Evolutionary conservation across 2,329 filamentous ascomycete species (phyloP), one percentile per base, ranked within the genome.

Genomic region (Shiraia bambusicola): DNA sequence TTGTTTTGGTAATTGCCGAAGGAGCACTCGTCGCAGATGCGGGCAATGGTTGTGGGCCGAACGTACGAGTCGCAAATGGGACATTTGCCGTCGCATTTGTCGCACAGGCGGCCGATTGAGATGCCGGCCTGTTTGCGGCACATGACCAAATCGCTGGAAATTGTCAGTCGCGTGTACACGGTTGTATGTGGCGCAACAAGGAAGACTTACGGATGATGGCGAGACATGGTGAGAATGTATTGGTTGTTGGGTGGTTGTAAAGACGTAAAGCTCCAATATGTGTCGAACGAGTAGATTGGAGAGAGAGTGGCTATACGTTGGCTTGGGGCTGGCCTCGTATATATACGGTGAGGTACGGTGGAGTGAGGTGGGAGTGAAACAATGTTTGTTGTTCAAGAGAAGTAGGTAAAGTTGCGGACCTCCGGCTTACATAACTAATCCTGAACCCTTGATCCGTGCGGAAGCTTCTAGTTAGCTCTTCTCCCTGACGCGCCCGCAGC

Each of bases 1-100:
- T 98, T 98, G 77, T 98, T 98, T 76, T 97, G 93, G 77, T 96
- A 98, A 79, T 98, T 98, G 66, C 93, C 93, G 71, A 98, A 98
- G 69, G 88, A 91, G 79, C 93, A 98, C 75, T 98, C 93, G 76
- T 98, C 93, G 78, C 93, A 98, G 76, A 98, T 97, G 65, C 92
- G 89, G 47, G 95, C 93, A 42, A 97, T 85, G 7, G 93, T 97
- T 19, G 93, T 98, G 10, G 93, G 93, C 12, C 93, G 91, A 52
- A 98, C 93, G 80, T 98, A 98, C 48, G 88, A 95, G 71, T 98
- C 93, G 82, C 93, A 98, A 48, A 98, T 91, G 54, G 93, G 93
- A 66, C 93, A 98, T 77, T 98, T 98, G 72, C 93, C 93, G 76
- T 98, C 93, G 78, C 93, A 98, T 76, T 98, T 98, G 77, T 98